phyloP scores from a whole-genome alignment of 805 yeast species.

The Yarrowia sp. region DNA sequence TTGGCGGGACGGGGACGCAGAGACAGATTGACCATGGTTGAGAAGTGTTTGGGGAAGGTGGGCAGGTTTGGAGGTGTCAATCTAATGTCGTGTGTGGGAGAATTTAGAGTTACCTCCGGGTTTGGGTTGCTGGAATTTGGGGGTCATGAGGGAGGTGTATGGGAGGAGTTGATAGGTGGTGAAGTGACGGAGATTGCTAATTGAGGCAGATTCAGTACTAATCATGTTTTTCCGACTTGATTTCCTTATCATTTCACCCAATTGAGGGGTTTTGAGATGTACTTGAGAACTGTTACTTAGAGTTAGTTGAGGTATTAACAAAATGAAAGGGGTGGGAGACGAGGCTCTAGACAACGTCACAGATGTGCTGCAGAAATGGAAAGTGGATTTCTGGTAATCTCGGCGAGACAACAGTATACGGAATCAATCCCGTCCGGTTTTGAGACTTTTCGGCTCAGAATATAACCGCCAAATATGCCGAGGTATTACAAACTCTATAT shows the following conservation, averaged over 20 bases:
- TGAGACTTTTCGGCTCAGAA: neutral
- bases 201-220: neutral
- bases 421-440: no score
- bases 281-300: neutral
- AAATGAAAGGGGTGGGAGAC: neutral
- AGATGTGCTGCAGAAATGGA: neutral
- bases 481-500: neutral
- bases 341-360: neutral
- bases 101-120: constrained; percentile 23
- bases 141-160: neutral
- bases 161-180: neutral
- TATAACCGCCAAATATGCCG: neutral
- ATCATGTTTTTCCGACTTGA: neutral
- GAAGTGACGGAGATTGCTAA: neutral
- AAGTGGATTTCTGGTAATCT: neutral
- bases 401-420: neutral
- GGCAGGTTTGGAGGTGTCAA: neutral
- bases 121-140: constrained; percentile 14
- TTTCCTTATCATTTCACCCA: neutral
- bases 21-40: constrained; percentile 20
- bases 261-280: neutral
- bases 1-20: constrained; percentile 39
- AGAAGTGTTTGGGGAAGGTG: neutral
- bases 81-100: constrained; percentile 4
- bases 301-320: neutral